Evolutionary conservation across 78 protist species (phyloP).

Genomic region (Dictyostelium brefeldianum): DNA sequence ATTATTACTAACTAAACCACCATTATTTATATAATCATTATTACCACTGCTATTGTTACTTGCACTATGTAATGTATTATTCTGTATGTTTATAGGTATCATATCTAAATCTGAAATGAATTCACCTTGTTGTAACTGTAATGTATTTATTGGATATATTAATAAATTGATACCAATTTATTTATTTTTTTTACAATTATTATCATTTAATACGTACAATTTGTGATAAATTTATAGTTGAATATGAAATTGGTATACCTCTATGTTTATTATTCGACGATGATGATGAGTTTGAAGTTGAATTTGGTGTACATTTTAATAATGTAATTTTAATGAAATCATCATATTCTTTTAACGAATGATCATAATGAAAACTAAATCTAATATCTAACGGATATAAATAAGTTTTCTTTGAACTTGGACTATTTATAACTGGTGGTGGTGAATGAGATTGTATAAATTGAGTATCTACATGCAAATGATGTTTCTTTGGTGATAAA

Average conservation of each 20-base stretch:
- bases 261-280: slow-evolving; percentile 22
- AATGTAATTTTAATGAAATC: slow-evolving; percentile 55
- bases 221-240: slow-evolving; percentile 44
- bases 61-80: neutral
- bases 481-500: neutral
- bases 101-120: slow-evolving; percentile 63
- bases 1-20: neutral
- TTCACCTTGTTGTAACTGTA: slow-evolving; percentile 79
- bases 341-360: slow-evolving; percentile 57
- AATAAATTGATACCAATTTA: no score
- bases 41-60: neutral
- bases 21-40: slow-evolving; percentile 9
- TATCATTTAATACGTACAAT: slow-evolving; percentile 12
- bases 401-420: slow-evolving; percentile 14
- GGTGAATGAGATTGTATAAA: neutral
- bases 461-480: no score
- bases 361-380: slow-evolving; percentile 77
- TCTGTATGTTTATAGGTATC: neutral
- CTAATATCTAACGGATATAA: slow-evolving; percentile 68
- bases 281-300: neutral
- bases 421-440: neutral
- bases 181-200: no score
- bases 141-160: neutral
- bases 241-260: slow-evolving; percentile 28
- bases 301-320: neutral